A percentile compares a stretch with the other conserved stretches of the same genome.
These are phyloP conservation scores for Monilinia laxa DNA, from an alignment of 2,329 filamentous ascomycete species.

Conservation along the genomic window DNA sequence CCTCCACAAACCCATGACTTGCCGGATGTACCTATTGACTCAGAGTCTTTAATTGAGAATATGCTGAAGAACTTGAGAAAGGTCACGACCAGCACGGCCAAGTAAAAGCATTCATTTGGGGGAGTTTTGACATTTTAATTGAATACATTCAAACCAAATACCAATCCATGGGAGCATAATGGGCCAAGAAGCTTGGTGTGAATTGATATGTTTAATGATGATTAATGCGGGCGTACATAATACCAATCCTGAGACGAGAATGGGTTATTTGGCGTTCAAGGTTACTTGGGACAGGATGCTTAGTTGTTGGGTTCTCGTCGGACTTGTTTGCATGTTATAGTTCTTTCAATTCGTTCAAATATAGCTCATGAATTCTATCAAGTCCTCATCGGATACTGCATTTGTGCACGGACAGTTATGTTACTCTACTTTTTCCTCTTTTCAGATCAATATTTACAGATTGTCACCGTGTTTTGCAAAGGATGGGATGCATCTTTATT, in stretches of 20 bases:
- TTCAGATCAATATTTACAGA: neutral
- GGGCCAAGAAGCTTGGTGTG: neutral
- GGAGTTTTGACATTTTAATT: neutral
- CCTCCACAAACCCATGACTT: constrained; percentile 30
- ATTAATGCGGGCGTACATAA: constrained; percentile 20
- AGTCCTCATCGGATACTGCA: neutral
- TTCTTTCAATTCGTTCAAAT: constrained; percentile 5
- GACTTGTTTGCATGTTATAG: constrained; percentile 5
- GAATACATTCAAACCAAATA: neutral
- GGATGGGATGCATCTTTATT: neutral
- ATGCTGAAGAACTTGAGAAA: constrained; percentile 53
- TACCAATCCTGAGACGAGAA: constrained; percentile 17
- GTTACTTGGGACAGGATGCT: constrained; percentile 1
- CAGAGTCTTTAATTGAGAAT: constrained; percentile 49
- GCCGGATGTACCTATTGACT: constrained; percentile 40
- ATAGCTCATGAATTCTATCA: constrained; percentile 9
- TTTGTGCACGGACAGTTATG: neutral
- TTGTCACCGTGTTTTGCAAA: neutral
- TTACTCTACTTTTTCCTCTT: neutral
- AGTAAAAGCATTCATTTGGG: neutral
- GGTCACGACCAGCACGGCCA: constrained; percentile 9
- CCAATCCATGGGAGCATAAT: neutral
- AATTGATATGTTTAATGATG: constrained; percentile 13
- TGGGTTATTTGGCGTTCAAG: constrained; percentile 9
- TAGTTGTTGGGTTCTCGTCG: constrained; percentile 10